Evolutionary conservation across 106 monocot species (phyloP).

Genomic region (Ottelia alismoides): DNA sequence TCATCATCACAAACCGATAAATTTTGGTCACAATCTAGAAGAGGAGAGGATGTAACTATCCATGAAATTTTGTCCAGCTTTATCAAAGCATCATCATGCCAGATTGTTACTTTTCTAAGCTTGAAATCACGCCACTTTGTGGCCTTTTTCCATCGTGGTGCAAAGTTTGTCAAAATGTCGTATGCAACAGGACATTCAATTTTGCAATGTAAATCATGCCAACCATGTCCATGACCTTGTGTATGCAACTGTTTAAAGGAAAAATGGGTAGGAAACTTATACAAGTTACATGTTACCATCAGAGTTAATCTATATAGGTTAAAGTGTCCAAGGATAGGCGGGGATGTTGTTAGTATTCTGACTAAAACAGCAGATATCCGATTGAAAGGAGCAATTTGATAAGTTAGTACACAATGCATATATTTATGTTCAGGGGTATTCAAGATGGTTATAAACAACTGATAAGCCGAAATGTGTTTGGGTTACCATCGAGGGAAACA

Average conservation of each 20-base stretch:
- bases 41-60: slow-evolving; percentile 25
- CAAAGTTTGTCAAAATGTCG: slow-evolving; percentile 33
- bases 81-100: slow-evolving; percentile 32
- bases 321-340: background rate
- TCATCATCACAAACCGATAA: slow-evolving; percentile 32
- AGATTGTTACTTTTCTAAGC: slow-evolving; percentile 22
- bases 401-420: too few species aligned
- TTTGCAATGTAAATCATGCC: slow-evolving; percentile 36
- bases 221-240: slow-evolving; percentile 28
- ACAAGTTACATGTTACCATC: too few species aligned
- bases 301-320: too few species aligned
- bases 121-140: slow-evolving; percentile 30
- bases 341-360: background rate
- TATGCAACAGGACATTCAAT: slow-evolving; percentile 35
- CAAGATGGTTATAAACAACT: too few species aligned
- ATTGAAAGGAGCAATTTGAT: too few species aligned
- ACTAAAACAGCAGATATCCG: too few species aligned
- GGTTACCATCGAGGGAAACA: too few species aligned
- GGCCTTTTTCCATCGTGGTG: slow-evolving; percentile 30
- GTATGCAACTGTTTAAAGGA: slow-evolving; percentile 3
- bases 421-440: too few species aligned
- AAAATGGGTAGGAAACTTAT: too few species aligned
- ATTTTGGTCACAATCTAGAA: slow-evolving; percentile 13
- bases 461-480: too few species aligned
- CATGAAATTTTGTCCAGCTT: slow-evolving; percentile 26